A percentile compares a stretch with the other conserved stretches of the same genome.
Evolutionary conservation across 1,139 yeast species (phyloP).

Genomic region (Petasospora fabianii): DNA sequence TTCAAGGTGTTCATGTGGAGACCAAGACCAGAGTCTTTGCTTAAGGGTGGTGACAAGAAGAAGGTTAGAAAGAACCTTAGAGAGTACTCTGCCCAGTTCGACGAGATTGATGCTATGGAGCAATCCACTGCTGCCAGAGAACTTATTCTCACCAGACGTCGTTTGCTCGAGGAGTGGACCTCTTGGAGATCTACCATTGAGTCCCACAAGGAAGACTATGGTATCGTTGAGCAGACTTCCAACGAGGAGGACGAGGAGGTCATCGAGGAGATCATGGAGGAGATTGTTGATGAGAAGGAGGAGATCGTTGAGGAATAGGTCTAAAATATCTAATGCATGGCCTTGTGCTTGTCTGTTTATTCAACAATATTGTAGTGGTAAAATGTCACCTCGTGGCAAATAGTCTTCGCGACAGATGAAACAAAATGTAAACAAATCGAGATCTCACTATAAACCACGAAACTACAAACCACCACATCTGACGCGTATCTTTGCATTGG

Average conservation of each 20-base stretch:
- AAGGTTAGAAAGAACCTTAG: constrained; percentile 86
- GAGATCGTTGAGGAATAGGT: constrained; percentile 55
- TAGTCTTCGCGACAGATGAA: too few species aligned
- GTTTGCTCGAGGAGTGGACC: constrained; percentile 81
- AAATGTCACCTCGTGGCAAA: too few species aligned
- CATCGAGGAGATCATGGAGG: constrained; percentile 73
- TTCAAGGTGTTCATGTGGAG: constrained; percentile 95
- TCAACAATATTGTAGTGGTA: too few species aligned
- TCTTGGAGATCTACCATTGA: constrained; percentile 65
- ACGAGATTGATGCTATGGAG: constrained; percentile 95
- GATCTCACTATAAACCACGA: too few species aligned
- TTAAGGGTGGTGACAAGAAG: constrained; percentile 78
- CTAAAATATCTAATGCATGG: neutral
- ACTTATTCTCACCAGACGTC: constrained; percentile 80
- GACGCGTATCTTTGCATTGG: too few species aligned
- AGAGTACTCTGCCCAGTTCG: constrained; percentile 90
- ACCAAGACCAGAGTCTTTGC: constrained; percentile 85
- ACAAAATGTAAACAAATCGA: too few species aligned
- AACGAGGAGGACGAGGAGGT: constrained; percentile 40
- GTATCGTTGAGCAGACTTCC: constrained; percentile 31
- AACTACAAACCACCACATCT: too few species aligned
- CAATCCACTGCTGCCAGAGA: constrained; percentile 92
- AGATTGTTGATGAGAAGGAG: constrained; percentile 53
- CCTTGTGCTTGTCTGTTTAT: neutral
- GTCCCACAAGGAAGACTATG: constrained; percentile 43